phyloP scores from a whole-genome alignment of 441 rosid genomes.

The Raphanus hybrid region DNA sequence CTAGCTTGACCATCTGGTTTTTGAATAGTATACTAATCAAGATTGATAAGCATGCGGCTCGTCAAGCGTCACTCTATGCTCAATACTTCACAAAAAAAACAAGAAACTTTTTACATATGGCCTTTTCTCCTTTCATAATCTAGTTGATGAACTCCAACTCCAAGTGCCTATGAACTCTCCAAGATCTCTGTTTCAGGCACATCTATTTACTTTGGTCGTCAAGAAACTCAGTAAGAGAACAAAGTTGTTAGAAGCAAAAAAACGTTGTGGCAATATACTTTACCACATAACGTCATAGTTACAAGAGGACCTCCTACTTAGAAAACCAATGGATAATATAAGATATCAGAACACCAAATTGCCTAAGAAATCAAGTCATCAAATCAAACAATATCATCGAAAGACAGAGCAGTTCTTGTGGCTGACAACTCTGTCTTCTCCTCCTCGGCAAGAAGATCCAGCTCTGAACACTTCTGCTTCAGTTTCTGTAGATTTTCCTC shows the following conservation, averaged over 20 bases:
- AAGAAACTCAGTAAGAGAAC: conserved; percentile 1
- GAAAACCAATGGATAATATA: not conserved
- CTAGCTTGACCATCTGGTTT: too few species aligned
- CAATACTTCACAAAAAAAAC: not conserved
- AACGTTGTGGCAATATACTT: not conserved
- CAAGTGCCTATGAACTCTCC: not conserved
- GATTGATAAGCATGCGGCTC: not conserved
- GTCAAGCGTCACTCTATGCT: not conserved
- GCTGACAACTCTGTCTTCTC: not conserved
- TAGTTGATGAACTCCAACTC: not conserved
- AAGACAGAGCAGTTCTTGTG: not conserved
- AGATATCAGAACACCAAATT: not conserved
- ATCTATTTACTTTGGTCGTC: not conserved
- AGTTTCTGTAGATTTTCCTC: not conserved
- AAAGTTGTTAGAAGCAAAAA: not conserved
- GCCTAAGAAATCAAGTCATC: not conserved
- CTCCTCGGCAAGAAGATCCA: not conserved
- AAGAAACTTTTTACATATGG: not conserved
- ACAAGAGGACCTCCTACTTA: too few species aligned
- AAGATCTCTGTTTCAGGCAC: not conserved
- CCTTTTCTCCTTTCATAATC: not conserved
- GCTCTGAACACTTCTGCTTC: not conserved
- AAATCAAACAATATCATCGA: not conserved
- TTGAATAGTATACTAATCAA: too few species aligned
- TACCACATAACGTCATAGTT: too few species aligned